Conservation (phyloP, 768 basidiomycete species). For the Kwoniella shandongensis region DNA sequence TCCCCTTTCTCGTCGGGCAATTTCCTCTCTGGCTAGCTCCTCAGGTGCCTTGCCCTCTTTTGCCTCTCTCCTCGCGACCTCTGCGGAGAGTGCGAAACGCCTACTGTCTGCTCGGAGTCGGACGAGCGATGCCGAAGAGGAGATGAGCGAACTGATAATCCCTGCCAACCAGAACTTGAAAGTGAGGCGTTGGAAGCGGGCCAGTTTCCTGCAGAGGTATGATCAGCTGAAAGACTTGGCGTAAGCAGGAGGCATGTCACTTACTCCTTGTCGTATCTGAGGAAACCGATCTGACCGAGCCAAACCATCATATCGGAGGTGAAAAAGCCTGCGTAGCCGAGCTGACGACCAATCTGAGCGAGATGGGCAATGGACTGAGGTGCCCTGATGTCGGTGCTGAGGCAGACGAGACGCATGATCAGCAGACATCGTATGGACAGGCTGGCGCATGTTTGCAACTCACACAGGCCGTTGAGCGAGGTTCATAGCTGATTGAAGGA, state of each 20-base stretch:
- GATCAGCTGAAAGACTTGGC: background rate
- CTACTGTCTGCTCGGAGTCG: slow-evolving; percentile 47
- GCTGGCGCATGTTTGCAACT: slow-evolving; percentile 10
- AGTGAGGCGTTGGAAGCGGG: slow-evolving; percentile 65
- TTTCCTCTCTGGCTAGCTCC: slow-evolving; percentile 55
- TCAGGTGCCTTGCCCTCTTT: slow-evolving; percentile 29
- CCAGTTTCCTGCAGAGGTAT: slow-evolving; percentile 59
- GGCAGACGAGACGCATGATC: too few relatives aligned
- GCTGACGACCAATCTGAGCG: slow-evolving; percentile 74
- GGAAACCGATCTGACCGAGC: slow-evolving; percentile 60
- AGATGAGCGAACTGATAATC: slow-evolving; percentile 73
- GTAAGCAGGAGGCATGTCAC: slow-evolving; percentile 9
- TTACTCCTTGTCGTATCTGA: slow-evolving; percentile 45
- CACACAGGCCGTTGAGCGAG: slow-evolving; percentile 57
- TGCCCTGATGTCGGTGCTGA: slow-evolving; percentile 23
- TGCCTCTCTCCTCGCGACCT: slow-evolving; percentile 37
- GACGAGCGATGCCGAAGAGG: slow-evolving; percentile 41
- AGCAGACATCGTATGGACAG: too few relatives aligned
- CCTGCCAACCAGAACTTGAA: slow-evolving; percentile 87
- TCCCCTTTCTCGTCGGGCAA: slow-evolving; percentile 72
- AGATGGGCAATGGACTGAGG: slow-evolving; percentile 63
- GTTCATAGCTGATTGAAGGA: slow-evolving; percentile 83
- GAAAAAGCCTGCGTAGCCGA: slow-evolving; percentile 86
- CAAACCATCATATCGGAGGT: slow-evolving; percentile 78
- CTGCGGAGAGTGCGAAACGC: slow-evolving; percentile 33